phyloP scores from a whole-genome alignment of 331 rosid species.

The Pyracantha coccinea region DNA sequence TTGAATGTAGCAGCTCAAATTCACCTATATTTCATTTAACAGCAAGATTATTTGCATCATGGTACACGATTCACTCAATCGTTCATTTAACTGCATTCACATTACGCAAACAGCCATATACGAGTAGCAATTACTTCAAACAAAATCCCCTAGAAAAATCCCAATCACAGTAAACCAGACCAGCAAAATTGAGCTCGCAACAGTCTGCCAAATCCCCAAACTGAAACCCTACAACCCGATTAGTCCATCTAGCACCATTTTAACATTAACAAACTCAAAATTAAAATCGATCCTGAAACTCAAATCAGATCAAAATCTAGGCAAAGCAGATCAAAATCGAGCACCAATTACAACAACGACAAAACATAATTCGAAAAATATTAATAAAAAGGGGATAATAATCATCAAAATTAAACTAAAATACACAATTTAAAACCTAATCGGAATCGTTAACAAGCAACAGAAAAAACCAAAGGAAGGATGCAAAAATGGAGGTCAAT shows the following conservation, averaged over 20 bases:
- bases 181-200: conserved; percentile 1
- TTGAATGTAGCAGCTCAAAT: neutral
- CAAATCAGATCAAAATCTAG: neutral
- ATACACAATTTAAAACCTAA: conserved; percentile 18
- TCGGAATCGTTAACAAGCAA: conserved; percentile 25
- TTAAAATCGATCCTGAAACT: neutral
- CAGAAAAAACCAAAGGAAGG: conserved; percentile 1
- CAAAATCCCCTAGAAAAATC: conserved; percentile 3
- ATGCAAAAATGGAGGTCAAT: conserved; percentile 14
- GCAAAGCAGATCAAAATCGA: conserved; percentile 22
- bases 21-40: neutral
- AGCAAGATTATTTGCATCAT: neutral
- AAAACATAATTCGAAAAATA: neutral
- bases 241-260: neutral
- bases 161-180: neutral
- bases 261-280: neutral
- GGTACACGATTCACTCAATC: neutral
- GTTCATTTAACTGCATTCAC: conserved; percentile 1
- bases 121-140: neutral
- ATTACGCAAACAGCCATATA: neutral
- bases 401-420: neutral
- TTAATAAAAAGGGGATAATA: neutral
- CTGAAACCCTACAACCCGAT: conserved; percentile 14
- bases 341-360: neutral
- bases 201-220: neutral